These are phyloP conservation scores for Climacium dendroides DNA, from an alignment of 225 moss, liverwort and hornwort genomes.

Conservation along the genomic window DNA sequence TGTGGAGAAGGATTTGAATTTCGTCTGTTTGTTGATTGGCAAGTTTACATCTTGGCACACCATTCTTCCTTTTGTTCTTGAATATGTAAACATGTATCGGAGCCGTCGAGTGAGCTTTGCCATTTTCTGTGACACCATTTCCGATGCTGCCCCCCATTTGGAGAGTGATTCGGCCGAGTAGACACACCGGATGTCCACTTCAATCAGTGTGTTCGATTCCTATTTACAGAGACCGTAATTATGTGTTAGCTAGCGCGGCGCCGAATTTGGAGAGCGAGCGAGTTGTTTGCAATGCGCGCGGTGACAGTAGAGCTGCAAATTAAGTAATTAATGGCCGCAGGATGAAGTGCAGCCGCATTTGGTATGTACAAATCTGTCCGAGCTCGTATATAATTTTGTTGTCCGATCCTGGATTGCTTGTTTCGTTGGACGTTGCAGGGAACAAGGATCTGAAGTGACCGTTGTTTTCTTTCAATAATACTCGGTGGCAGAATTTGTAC, in stretches of 20 bases:
- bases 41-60: background rate
- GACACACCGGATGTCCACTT: background rate
- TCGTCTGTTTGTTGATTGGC: too few species aligned
- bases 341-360: too few species aligned
- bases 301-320: background rate
- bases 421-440: background rate
- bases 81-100: background rate
- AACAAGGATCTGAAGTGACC: background rate
- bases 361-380: background rate
- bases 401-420: background rate
- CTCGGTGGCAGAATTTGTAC: background rate
- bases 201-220: background rate
- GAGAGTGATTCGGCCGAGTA: too few species aligned
- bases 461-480: background rate
- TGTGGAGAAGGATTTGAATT: too few species aligned
- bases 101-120: background rate
- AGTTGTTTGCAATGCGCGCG: background rate
- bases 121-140: background rate
- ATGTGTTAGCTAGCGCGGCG: background rate
- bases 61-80: background rate
- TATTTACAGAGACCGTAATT: background rate
- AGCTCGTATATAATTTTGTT: background rate
- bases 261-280: background rate
- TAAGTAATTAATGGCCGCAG: too few species aligned
- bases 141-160: background rate